These are phyloP conservation scores for Onygenales sp. DNA, from an alignment of 2,329 filamentous ascomycete species.

Conservation along the genomic window DNA sequence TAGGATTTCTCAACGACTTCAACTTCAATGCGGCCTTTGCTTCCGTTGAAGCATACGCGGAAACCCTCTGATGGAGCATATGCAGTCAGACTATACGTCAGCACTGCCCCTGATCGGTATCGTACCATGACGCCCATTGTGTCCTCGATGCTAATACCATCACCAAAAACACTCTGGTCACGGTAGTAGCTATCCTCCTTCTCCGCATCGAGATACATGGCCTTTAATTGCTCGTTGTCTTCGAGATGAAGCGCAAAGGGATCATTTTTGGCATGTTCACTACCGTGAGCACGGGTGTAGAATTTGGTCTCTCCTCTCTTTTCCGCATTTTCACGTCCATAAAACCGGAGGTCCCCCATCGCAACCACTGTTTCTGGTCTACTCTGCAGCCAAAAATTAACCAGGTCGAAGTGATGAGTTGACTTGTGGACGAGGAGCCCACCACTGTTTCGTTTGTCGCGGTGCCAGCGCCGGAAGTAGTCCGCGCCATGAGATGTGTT, in stretches of 20 bases:
- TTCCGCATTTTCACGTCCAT: slow-evolving; percentile 54
- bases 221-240: slow-evolving; percentile 44
- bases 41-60: slow-evolving; percentile 46
- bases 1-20: slow-evolving; percentile 56
- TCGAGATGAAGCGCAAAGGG: slow-evolving; percentile 52
- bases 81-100: slow-evolving; percentile 52
- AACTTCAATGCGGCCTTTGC: slow-evolving; percentile 48
- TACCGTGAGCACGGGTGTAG: slow-evolving; percentile 43
- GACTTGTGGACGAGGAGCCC: slow-evolving; percentile 54
- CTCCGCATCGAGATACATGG: slow-evolving; percentile 53
- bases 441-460: slow-evolving; percentile 51
- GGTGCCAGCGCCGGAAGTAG: slow-evolving; percentile 56
- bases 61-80: slow-evolving; percentile 57
- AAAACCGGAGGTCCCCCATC: slow-evolving; percentile 50
- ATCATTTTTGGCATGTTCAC: slow-evolving; percentile 42
- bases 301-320: slow-evolving; percentile 42
- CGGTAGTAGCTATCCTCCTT: slow-evolving; percentile 54
- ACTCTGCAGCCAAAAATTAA: slow-evolving; percentile 54
- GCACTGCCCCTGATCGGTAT: slow-evolving; percentile 47
- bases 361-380: slow-evolving; percentile 49
- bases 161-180: slow-evolving; percentile 54
- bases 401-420: slow-evolving; percentile 55
- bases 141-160: slow-evolving; percentile 57
- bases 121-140: slow-evolving; percentile 53
- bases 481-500: slow-evolving; percentile 54